Percentiles rank a stretch among this genome's conserved stretches.
phyloP scores from a whole-genome alignment of 345 rosid species.

The Euclidium syriacum region DNA sequence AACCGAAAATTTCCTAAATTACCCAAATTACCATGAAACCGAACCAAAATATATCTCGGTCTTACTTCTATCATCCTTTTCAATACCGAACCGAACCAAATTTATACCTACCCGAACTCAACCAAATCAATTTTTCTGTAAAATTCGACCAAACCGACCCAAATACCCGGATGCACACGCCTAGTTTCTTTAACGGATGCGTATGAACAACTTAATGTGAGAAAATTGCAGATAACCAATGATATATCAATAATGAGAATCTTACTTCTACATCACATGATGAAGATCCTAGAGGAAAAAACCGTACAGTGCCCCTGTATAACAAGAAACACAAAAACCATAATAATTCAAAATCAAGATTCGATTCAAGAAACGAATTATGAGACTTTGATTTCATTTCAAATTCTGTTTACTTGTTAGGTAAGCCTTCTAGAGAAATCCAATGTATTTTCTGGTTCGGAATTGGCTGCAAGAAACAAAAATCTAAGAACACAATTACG shows the following conservation, averaged over 20 bases:
- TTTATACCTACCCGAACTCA: no score
- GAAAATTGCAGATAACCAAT: not conserved
- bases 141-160: no score
- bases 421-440: constrained; percentile 86
- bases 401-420: constrained; percentile 52
- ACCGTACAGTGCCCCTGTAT: constrained; percentile 79
- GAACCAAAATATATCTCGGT: no score
- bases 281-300: constrained; percentile 70
- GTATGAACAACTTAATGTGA: not conserved
- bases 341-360: constrained; percentile 9
- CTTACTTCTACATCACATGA: constrained; percentile 78
- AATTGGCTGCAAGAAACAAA: constrained; percentile 52
- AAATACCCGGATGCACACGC: no score
- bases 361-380: not conserved
- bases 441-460: constrained; percentile 92
- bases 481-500: not conserved
- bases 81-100: no score
- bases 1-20: no score
- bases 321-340: constrained; percentile 5
- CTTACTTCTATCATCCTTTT: no score
- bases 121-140: no score
- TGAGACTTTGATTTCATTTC: not conserved
- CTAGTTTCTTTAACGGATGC: no score
- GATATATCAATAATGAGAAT: not conserved
- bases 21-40: no score